Conservation (phyloP, 2,329 filamentous ascomycete genomes). For the Aureobasidium sp. region DNA sequence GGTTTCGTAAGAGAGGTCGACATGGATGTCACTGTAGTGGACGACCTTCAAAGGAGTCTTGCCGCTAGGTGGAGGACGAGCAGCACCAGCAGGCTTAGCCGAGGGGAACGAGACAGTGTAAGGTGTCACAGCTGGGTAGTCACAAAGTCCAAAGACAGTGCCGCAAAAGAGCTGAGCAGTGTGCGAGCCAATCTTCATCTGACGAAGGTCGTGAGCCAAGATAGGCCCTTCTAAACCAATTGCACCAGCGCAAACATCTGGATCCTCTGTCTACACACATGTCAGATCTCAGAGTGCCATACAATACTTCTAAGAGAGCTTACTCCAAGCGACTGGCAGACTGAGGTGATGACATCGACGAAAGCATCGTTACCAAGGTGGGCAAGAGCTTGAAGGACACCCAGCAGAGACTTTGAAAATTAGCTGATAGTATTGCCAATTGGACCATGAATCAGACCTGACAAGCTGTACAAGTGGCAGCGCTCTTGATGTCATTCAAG, state of each 20-base stretch:
- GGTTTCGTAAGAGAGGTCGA: slow-evolving; percentile 49
- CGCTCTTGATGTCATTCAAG: slow-evolving; percentile 8
- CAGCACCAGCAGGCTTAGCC: slow-evolving; percentile 30
- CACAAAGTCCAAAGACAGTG: slow-evolving; percentile 48
- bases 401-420: slow-evolving; percentile 28
- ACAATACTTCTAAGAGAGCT: slow-evolving; percentile 2
- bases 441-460: slow-evolving; percentile 22
- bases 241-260: slow-evolving; percentile 50
- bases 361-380: slow-evolving; percentile 38
- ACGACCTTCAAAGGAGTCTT: slow-evolving; percentile 47
- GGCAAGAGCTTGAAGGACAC: slow-evolving; percentile 39
- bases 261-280: slow-evolving; percentile 36
- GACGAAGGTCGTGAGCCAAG: slow-evolving; percentile 43
- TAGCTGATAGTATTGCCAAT: neutral
- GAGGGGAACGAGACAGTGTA: slow-evolving; percentile 40
- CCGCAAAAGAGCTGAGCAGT: slow-evolving; percentile 48
- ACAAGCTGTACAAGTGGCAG: slow-evolving; percentile 26
- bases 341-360: slow-evolving; percentile 30
- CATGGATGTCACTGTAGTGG: slow-evolving; percentile 54
- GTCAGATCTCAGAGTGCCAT: neutral
- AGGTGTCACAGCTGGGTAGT: slow-evolving; percentile 39
- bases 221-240: slow-evolving; percentile 48
- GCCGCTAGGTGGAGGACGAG: slow-evolving; percentile 40
- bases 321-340: slow-evolving; percentile 33
- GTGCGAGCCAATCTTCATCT: slow-evolving; percentile 42